Evolutionary conservation across 192 early-diverging fungal species (phyloP).

Genomic region (Dissophora ornata): DNA sequence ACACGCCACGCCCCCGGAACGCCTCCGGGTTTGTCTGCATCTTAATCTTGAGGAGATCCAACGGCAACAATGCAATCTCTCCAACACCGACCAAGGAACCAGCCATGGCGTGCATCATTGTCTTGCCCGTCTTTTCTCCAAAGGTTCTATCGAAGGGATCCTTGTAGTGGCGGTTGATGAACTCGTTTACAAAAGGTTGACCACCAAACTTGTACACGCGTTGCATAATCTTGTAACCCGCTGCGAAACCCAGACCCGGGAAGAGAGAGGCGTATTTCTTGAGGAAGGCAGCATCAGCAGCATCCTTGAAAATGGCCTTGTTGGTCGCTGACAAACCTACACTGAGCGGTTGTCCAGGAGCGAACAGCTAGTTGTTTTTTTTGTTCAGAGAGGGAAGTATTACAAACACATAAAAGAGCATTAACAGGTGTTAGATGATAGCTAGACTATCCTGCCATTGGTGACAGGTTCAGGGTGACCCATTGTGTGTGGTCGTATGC

Average conservation of each 20-base stretch:
- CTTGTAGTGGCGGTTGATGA: constrained; percentile 83
- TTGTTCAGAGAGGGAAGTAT: background rate
- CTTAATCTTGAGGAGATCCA: constrained; percentile 99
- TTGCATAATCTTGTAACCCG: constrained; percentile 97
- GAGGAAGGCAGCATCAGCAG: constrained; percentile 72
- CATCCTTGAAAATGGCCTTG: constrained; percentile 91
- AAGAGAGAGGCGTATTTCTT: constrained; percentile 93
- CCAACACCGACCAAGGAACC: constrained; percentile 96
- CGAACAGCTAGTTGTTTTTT: constrained; percentile 64
- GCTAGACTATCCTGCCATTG: too few relatives aligned
- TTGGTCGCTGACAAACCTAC: constrained; percentile 65
- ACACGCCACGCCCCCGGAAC: constrained; percentile 82
- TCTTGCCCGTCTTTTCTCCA: constrained; percentile 93
- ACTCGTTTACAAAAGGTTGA: constrained; percentile 95
- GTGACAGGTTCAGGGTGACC: too few relatives aligned
- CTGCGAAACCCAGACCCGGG: constrained; percentile 95
- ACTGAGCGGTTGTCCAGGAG: constrained; percentile 31
- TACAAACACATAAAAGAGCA: background rate
- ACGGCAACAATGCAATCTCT: constrained; percentile 92
- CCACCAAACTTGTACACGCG: constrained; percentile 98
- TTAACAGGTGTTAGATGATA: too few relatives aligned
- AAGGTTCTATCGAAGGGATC: constrained; percentile 78
- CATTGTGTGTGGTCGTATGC: too few relatives aligned
- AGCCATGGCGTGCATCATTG: constrained; percentile 96
- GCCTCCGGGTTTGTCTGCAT: constrained; percentile 90